A percentile compares a stretch with the other conserved stretches of the same genome.
These are phyloP conservation scores for Ophiostoma montium DNA, from an alignment of 2,329 filamentous ascomycete genomes.

Conservation along the genomic window DNA sequence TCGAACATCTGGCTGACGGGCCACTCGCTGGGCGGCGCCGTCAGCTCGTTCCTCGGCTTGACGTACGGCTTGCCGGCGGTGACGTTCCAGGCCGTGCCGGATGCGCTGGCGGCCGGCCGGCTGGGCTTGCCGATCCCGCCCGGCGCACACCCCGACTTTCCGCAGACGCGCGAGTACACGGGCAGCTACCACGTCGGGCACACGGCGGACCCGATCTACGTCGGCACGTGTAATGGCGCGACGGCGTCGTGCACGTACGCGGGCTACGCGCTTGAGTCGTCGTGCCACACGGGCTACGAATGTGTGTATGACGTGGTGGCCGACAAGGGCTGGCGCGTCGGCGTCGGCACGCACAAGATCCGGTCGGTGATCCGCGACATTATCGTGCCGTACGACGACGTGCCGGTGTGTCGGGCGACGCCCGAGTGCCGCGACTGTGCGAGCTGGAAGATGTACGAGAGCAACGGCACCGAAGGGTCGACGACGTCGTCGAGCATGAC, in stretches of 20 bases:
- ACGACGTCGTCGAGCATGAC: constrained; percentile 38
- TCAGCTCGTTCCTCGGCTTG: constrained; percentile 75
- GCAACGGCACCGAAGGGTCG: constrained; percentile 65
- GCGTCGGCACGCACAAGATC: constrained; percentile 84
- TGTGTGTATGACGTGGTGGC: constrained; percentile 88
- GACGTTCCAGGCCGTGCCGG: constrained; percentile 85
- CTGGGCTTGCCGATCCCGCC: constrained; percentile 79
- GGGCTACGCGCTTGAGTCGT: constrained; percentile 84
- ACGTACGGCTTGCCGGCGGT: constrained; percentile 86
- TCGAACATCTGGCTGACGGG: constrained; percentile 81
- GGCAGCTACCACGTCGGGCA: constrained; percentile 87
- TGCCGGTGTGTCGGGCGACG: constrained; percentile 63
- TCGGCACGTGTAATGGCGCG: constrained; percentile 83
- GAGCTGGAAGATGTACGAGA: constrained; percentile 89
- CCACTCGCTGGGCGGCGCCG: constrained; percentile 82
- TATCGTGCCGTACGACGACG: constrained; percentile 65
- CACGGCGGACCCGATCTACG: constrained; percentile 84
- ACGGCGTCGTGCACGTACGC: constrained; percentile 81
- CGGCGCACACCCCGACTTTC: constrained; percentile 53
- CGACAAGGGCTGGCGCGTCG: constrained; percentile 85
- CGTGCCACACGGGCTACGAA: constrained; percentile 79
- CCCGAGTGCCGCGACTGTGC: constrained; percentile 78
- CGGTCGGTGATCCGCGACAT: constrained; percentile 78
- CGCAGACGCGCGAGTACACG: constrained; percentile 58
- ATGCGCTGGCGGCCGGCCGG: constrained; percentile 72